Evolutionary conservation across 306 rosid genomes (phyloP).

Genomic region (Mimosa bimucronata): DNA sequence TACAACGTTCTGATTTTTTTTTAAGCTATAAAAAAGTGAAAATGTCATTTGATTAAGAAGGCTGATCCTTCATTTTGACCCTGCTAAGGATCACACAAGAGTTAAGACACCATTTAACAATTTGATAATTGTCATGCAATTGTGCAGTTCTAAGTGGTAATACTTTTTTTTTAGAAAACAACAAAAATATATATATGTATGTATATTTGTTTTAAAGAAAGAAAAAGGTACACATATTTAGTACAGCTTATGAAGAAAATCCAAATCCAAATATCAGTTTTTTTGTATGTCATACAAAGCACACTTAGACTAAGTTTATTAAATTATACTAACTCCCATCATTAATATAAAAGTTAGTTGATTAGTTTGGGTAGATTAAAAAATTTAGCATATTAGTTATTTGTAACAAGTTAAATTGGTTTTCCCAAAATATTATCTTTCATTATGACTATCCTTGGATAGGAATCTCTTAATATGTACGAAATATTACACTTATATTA

Average conservation of each 20-base stretch:
- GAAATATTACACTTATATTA: too few species aligned
- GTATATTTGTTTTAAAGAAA: not conserved
- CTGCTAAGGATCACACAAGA: not conserved
- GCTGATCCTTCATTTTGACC: not conserved
- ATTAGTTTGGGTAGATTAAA: too few species aligned
- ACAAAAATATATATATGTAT: not conserved
- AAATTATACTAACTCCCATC: too few species aligned
- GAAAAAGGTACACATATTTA: not conserved
- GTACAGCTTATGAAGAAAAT: not conserved
- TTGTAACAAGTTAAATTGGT: too few species aligned
- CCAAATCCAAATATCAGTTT: not conserved
- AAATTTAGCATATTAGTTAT: too few species aligned
- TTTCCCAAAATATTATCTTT: too few species aligned
- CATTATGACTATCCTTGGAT: too few species aligned
- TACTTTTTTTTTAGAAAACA: not conserved
- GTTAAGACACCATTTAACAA: not conserved
- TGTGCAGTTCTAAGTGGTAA: not conserved
- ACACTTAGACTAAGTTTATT: too few species aligned
- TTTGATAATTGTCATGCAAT: not conserved
- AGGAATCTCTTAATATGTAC: too few species aligned
- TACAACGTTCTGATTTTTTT: conserved; percentile 12
- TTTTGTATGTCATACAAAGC: too few species aligned
- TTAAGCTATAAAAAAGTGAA: conserved; percentile 5
- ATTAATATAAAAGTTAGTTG: too few species aligned
- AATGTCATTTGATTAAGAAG: not conserved